phyloP scores from a whole-genome alignment of 306 rosid species.

The Cucurbita moschata region DNA sequence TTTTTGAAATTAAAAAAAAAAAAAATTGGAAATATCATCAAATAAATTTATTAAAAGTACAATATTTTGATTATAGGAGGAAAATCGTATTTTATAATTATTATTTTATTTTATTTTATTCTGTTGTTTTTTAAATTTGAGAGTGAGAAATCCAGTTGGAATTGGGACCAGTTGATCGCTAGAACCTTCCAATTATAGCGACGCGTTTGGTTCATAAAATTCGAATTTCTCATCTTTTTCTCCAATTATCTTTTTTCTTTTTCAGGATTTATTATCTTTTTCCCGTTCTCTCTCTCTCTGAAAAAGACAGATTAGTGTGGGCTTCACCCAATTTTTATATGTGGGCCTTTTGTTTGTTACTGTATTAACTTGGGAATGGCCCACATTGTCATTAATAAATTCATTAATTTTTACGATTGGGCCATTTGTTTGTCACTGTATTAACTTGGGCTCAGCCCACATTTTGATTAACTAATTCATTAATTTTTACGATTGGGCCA shows the following conservation, averaged over 20 bases:
- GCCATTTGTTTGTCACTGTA: background rate
- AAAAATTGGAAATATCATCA: no score
- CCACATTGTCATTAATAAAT: no score
- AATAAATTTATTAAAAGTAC: no score
- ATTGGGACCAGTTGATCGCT: background rate
- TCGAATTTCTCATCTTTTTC: background rate
- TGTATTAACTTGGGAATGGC: background rate
- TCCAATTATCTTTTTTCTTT: background rate
- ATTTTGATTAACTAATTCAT: background rate
- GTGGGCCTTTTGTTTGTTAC: background rate
- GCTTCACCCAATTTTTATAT: background rate
- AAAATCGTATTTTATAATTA: no score
- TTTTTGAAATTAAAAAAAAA: no score
- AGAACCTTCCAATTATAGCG: conserved; percentile 13
- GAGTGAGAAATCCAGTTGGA: background rate
- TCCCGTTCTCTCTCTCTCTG: no score
- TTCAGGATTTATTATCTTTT: background rate
- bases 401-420: no score
- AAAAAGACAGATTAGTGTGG: background rate
- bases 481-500: no score
- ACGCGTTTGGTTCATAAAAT: conserved; percentile 35
- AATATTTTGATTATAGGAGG: no score
- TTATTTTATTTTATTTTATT: no score
- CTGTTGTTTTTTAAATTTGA: background rate
- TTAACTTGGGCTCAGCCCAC: background rate